Evolutionary conservation across 2,329 filamentous ascomycete genomes (phyloP).

Genomic region (Hypomyces rosellus): DNA sequence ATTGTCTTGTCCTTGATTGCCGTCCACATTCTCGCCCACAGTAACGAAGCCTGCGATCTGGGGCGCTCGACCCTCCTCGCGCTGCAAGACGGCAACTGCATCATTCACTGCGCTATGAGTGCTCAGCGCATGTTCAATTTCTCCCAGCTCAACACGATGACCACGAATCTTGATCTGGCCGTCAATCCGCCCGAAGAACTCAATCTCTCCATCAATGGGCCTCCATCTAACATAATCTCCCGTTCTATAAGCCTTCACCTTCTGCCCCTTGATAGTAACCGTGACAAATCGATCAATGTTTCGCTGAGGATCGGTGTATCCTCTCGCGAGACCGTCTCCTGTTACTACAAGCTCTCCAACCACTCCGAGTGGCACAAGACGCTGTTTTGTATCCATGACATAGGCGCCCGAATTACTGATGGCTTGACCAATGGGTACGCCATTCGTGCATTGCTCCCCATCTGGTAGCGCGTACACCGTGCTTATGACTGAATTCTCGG

Average conservation of each 20-base stretch:
- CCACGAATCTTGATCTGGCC: slow-evolving; percentile 25
- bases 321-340: slow-evolving; percentile 15
- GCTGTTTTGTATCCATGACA: slow-evolving; percentile 10
- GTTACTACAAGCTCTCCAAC: slow-evolving; percentile 16
- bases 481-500: slow-evolving; percentile 16
- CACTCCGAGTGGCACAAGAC: slow-evolving; percentile 13
- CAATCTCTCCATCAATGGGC: slow-evolving; percentile 4
- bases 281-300: slow-evolving; percentile 10
- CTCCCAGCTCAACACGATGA: slow-evolving; percentile 23
- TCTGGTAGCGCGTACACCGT: slow-evolving; percentile 12
- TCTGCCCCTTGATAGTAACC: slow-evolving; percentile 4
- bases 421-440: slow-evolving; percentile 13
- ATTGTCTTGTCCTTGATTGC: neutral
- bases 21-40: neutral
- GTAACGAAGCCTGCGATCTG: slow-evolving; percentile 3
- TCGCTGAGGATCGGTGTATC: slow-evolving; percentile 11
- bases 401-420: slow-evolving; percentile 14
- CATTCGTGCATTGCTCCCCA: slow-evolving; percentile 8
- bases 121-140: slow-evolving; percentile 21
- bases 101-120: slow-evolving; percentile 13
- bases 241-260: slow-evolving; percentile 7
- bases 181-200: slow-evolving; percentile 8
- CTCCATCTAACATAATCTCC: slow-evolving; percentile 11
- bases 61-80: slow-evolving; percentile 4
- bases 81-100: slow-evolving; percentile 14